phyloP scores from a whole-genome alignment of 139 green algal genomes.

The Auxenochlorella pyrenoidosa region DNA sequence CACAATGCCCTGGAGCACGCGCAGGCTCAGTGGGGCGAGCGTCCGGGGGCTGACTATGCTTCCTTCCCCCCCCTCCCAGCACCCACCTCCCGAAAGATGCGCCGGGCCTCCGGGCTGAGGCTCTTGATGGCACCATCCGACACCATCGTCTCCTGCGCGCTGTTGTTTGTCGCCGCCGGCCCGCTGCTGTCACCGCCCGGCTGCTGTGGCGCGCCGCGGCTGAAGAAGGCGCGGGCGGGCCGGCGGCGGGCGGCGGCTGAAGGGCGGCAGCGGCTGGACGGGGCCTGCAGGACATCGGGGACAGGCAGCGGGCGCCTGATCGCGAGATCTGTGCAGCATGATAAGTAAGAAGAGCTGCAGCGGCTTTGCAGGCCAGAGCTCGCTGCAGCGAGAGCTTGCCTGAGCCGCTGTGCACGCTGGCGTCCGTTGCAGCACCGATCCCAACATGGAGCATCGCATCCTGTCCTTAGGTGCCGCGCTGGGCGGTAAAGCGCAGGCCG shows the following conservation, averaged over 20 bases:
- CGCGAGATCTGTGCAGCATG: not conserved
- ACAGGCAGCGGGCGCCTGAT: not conserved
- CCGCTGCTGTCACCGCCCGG: not conserved
- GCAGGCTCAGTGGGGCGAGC: no score
- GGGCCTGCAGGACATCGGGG: not conserved
- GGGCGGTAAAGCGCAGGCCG: no score
- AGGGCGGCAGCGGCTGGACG: not conserved
- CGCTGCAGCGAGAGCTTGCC: not conserved
- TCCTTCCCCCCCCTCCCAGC: no score
- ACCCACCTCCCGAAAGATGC: conserved; percentile 43
- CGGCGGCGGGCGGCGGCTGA: not conserved
- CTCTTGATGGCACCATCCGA: conserved; percentile 26
- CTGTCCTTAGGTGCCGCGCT: not conserved
- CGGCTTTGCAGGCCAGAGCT: no score
- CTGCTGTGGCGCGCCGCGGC: not conserved
- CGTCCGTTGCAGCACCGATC: not conserved
- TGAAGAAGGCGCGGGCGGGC: conserved; percentile 1
- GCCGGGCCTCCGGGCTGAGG: conserved; percentile 33
- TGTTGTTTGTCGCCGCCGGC: not conserved
- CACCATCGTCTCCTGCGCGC: conserved; percentile 17
- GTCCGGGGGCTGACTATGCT: not conserved
- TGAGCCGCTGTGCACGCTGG: not conserved
- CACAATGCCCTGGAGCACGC: no score
- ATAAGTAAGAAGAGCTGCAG: no score
- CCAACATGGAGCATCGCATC: not conserved